phyloP scores from a whole-genome alignment of 1,284 basidiomycete genomes.

The Pseudozyma tsukubaensis region DNA sequence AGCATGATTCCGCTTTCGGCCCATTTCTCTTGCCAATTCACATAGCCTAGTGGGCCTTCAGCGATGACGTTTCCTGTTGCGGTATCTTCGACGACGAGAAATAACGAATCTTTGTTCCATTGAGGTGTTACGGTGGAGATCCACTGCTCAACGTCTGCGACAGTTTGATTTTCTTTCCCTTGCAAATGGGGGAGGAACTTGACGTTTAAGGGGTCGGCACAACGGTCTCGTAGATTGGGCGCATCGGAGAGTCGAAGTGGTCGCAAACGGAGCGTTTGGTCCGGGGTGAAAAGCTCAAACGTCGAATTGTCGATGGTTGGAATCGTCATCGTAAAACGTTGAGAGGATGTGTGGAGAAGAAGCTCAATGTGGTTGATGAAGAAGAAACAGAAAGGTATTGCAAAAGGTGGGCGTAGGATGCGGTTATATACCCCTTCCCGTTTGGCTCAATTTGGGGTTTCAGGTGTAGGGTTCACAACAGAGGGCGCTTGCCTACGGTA shows the following conservation, averaged over 20 bases:
- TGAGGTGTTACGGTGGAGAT: conserved; percentile 22
- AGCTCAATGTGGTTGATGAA: not conserved
- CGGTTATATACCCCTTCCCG: too few relatives aligned
- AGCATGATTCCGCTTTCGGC: conserved; percentile 36
- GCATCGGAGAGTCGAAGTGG: conserved; percentile 32
- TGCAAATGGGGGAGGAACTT: conserved; percentile 33
- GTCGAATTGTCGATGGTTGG: conserved; percentile 30
- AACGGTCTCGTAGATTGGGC: conserved; percentile 30
- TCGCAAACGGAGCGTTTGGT: conserved; percentile 4
- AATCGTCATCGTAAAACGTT: conserved; percentile 15
- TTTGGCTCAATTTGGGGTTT: too few relatives aligned
- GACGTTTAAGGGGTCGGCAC: conserved; percentile 26
- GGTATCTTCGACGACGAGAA: conserved; percentile 29
- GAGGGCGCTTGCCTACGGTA: too few relatives aligned
- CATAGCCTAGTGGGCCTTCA: conserved; percentile 31
- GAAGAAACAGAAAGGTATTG: too few relatives aligned
- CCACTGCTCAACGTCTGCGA: conserved; percentile 23
- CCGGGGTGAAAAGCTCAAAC: conserved; percentile 6
- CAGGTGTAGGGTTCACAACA: too few relatives aligned
- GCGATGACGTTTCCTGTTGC: conserved; percentile 15
- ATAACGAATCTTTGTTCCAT: conserved; percentile 37
- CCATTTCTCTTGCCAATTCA: conserved; percentile 21
- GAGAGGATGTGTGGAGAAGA: not conserved
- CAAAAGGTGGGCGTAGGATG: too few relatives aligned
- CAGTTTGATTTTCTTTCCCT: conserved; percentile 31